Base-by-base conservation (phyloP, 805 yeast genomes). In the Ogataea nonfermentans region DNA sequence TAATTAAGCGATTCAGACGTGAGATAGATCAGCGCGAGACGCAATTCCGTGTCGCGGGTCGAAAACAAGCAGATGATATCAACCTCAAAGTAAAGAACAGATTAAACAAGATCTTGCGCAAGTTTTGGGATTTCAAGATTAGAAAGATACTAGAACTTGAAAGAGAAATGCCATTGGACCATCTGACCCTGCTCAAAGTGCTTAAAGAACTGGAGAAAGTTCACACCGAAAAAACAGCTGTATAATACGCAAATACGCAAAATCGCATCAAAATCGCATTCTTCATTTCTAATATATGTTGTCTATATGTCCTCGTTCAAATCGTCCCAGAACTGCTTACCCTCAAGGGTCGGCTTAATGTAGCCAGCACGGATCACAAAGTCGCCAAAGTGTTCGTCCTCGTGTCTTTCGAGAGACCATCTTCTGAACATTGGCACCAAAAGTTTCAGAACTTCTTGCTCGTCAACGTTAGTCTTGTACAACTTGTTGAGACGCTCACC, bases 351-450 rank as follows among this genome's bases (percentile, higher is more conserved):
- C 47, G 90, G 93, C 56, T 80, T 81, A 59, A 91, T 88, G 43
- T 87, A 76, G n/a, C 95, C 96, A 34, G 70, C 74, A 67, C 98
- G 80, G 49, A 91, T 75, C 49, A 84, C 77, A 71, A 85, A 91
- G 62, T 91, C 98, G 59, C 98, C 98, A 56, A 91, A 91, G 40
- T 87, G 96, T 65, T 91, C 98, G 42, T 88, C 91, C 8, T 89
- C 95, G 30, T 74, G 62, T 68, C 98, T 81, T 66, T 91, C 97
- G 53, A 84, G 68, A 29, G 96, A 83, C 96, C 97, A 91, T 65
- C 86, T 79, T 73, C 88, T 86, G 71, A 91, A 89, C 67, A 91
- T 66, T 22, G 96, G 95, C 61, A 78, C 81, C 63, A 91, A 72
- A 35, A 77, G 81, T 23, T 64, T 76, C 50, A 91, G 65, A 40